A percentile compares a stretch with the other conserved stretches of the same genome.
Conservation (phyloP, 192 early-diverging fungal genomes). For the Coemansia javaensis region DNA sequence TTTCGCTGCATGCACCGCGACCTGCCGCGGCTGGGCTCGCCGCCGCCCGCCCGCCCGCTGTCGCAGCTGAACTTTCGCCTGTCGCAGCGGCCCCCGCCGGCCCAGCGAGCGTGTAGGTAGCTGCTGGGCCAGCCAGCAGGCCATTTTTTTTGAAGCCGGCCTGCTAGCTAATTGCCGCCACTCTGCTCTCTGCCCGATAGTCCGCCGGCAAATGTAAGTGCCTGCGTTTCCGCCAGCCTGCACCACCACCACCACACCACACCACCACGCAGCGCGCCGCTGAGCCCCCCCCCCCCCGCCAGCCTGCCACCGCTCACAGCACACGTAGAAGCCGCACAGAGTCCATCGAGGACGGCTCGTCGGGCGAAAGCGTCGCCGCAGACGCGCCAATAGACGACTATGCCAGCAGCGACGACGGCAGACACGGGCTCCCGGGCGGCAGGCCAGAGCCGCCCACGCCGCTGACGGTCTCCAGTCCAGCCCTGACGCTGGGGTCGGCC, state of each 20-base stretch:
- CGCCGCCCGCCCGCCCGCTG: slow-evolving; percentile 16
- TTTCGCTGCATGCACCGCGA: too few species aligned
- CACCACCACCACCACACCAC: too few species aligned
- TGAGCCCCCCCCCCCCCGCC: too few species aligned
- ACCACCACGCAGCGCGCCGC: not conserved
- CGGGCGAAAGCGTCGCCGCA: not conserved
- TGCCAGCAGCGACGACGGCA: slow-evolving; percentile 2
- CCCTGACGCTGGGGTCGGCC: slow-evolving; percentile 16
- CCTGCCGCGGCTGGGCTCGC: slow-evolving; percentile 5
- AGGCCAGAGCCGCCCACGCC: not conserved
- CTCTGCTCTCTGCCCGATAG: not conserved
- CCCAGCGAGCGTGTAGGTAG: slow-evolving; percentile 8
- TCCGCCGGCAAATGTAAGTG: slow-evolving; percentile 6
- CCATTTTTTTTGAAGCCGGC: too few species aligned
- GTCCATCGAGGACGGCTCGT: slow-evolving; percentile 36
- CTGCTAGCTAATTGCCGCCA: not conserved
- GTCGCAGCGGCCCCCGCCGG: slow-evolving; percentile 31
- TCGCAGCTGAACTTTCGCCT: slow-evolving; percentile 35
- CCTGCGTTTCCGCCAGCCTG: too few species aligned
- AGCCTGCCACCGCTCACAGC: too few species aligned
- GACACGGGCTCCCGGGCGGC: too few species aligned
- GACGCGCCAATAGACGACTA: slow-evolving; percentile 1
- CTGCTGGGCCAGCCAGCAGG: not conserved
- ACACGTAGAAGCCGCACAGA: slow-evolving; percentile 21
- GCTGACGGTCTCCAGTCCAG: slow-evolving; percentile 23